A percentile compares a stretch with the other conserved stretches of the same genome.
Evolutionary conservation across 805 yeast species (phyloP).

Genomic region (Millerozyma acaciae): DNA sequence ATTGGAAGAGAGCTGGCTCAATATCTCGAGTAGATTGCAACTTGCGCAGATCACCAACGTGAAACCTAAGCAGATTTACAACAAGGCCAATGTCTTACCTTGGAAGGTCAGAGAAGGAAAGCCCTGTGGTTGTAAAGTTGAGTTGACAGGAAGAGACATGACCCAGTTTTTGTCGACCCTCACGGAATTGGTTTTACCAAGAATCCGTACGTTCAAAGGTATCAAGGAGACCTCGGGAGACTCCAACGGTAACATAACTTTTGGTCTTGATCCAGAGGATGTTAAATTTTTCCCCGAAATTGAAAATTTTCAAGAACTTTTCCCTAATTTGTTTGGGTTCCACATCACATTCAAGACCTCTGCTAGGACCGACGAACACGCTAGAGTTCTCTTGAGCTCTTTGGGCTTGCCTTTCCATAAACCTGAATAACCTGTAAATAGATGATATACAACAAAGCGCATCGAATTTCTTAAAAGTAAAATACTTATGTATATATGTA

Average conservation of each 20-base stretch:
- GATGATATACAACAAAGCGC: neutral
- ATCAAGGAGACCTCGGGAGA: slow-evolving; percentile 77
- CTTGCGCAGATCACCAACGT: slow-evolving; percentile 92
- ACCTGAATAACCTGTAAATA: slow-evolving; percentile 11
- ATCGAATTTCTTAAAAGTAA: no score
- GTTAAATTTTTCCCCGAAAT: slow-evolving; percentile 88
- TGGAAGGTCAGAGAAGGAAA: slow-evolving; percentile 88
- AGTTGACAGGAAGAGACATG: slow-evolving; percentile 75
- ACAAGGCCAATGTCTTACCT: slow-evolving; percentile 73
- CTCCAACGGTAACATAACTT: slow-evolving; percentile 75
- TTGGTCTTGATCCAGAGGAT: slow-evolving; percentile 77
- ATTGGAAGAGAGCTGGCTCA: slow-evolving; percentile 63
- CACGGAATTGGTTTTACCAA: slow-evolving; percentile 89
- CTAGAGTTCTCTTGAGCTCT: slow-evolving; percentile 78
- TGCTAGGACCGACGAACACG: slow-evolving; percentile 87
- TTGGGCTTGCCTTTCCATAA: slow-evolving; percentile 71
- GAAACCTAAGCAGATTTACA: slow-evolving; percentile 69
- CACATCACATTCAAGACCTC: slow-evolving; percentile 80
- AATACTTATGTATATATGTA: no score
- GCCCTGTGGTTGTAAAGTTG: slow-evolving; percentile 86
- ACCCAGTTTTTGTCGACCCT: slow-evolving; percentile 80
- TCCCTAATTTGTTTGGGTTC: slow-evolving; percentile 84
- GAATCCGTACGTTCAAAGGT: slow-evolving; percentile 84
- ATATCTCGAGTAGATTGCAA: slow-evolving; percentile 73
- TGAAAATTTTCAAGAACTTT: slow-evolving; percentile 82